Percentiles rank a stretch among this genome's conserved stretches.
Conservation (phyloP, 2,329 filamentous ascomycete genomes). For the Talaromyces funiculosus region DNA sequence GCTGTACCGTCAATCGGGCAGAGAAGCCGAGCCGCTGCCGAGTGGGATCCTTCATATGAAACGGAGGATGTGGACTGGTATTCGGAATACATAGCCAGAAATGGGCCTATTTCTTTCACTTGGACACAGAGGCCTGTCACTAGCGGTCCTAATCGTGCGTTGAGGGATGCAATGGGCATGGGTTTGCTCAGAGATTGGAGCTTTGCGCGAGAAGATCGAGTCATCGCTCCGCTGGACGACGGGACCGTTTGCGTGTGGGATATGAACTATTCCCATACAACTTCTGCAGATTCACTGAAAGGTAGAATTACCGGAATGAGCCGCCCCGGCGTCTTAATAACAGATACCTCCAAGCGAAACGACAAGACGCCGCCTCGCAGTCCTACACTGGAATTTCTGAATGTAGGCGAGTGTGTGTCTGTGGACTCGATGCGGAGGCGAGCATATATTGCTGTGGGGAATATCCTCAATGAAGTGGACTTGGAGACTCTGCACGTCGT, state of each 20-base stretch:
- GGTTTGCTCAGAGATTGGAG: conserved; percentile 57
- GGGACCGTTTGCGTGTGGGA: conserved; percentile 88
- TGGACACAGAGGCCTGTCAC: conserved; percentile 65
- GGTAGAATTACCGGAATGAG: conserved; percentile 60
- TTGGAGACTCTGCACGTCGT: conserved; percentile 65
- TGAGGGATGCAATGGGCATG: conserved; percentile 63
- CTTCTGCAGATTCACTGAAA: conserved; percentile 37
- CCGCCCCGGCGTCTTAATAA: conserved; percentile 59
- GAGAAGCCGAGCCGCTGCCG: conserved; percentile 45
- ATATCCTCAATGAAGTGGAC: conserved; percentile 74
- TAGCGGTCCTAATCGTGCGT: conserved; percentile 26
- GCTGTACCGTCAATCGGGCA: conserved; percentile 21
- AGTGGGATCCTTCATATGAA: conserved; percentile 77
- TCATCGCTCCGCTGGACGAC: conserved; percentile 76
- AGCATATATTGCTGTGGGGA: conserved; percentile 76
- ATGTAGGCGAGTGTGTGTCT: conserved; percentile 73
- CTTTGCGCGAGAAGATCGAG: conserved; percentile 51
- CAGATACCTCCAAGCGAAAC: conserved; percentile 61
- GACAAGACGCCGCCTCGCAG: conserved; percentile 24
- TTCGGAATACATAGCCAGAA: conserved; percentile 77
- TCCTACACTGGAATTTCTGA: conserved; percentile 32
- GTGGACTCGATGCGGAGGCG: conserved; percentile 62
- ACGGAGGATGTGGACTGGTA: conserved; percentile 76
- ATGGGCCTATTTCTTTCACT: conserved; percentile 65
- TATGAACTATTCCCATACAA: conserved; percentile 44